Conservation (phyloP, 495 filamentous ascomycete genomes). For the Neurospora sp. region DNA sequence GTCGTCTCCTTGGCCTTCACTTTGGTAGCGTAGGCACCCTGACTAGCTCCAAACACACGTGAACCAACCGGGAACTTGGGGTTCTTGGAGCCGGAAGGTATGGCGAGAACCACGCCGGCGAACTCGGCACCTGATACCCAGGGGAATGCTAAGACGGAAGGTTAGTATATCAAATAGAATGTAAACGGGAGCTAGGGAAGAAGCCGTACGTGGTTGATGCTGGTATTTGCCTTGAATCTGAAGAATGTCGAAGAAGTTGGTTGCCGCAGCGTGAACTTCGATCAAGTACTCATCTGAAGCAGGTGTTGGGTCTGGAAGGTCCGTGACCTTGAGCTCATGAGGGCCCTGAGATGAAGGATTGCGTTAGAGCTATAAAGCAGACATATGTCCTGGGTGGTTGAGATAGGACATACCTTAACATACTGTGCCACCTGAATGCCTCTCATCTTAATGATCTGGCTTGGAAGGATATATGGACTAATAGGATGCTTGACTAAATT, state of each 20-base stretch:
- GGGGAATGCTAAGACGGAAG: constrained; percentile 44
- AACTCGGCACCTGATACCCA: constrained; percentile 88
- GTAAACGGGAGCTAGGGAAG: not conserved
- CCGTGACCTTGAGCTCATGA: constrained; percentile 61
- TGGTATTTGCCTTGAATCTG: constrained; percentile 78
- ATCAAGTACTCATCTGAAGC: constrained; percentile 71
- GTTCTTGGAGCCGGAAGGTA: constrained; percentile 38
- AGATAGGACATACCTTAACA: constrained; percentile 47
- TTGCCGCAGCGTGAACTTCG: constrained; percentile 75
- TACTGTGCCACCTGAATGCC: constrained; percentile 77
- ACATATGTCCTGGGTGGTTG: not conserved
- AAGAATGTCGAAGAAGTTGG: constrained; percentile 93
- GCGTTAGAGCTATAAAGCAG: constrained; percentile 2
- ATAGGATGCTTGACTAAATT: not conserved
- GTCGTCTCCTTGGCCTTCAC: constrained; percentile 53
- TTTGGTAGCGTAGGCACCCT: constrained; percentile 79
- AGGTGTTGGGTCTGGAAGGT: constrained; percentile 63
- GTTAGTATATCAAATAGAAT: not conserved
- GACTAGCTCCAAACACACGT: constrained; percentile 74
- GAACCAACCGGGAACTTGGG: constrained; percentile 61
- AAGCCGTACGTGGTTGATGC: constrained; percentile 41
- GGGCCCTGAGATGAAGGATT: constrained; percentile 46
- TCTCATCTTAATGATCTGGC: constrained; percentile 49
- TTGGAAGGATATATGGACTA: not conserved
- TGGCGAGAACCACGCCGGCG: constrained; percentile 61